phyloP scores from a whole-genome alignment of 371 early-diverging fungal genomes.

The Blastocladiella emersonii region DNA sequence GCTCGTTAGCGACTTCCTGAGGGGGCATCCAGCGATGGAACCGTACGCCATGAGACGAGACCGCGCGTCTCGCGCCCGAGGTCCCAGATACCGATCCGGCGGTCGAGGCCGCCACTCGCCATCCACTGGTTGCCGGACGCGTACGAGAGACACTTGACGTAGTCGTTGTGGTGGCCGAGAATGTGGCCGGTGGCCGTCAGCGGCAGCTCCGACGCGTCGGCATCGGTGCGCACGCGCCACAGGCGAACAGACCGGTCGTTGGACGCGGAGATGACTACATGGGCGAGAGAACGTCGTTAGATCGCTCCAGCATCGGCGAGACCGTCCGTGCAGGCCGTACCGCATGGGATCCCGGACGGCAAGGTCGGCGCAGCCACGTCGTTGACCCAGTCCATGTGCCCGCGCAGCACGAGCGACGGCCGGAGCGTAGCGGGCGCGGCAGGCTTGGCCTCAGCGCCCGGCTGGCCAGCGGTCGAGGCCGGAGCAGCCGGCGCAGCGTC shows the following conservation, averaged over 20 bases:
- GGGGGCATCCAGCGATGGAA: background rate
- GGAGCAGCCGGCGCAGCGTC: constrained; percentile 11
- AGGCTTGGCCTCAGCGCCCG: too few species aligned
- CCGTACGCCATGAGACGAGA: background rate
- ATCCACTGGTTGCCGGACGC: constrained; percentile 57
- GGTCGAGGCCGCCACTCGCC: constrained; percentile 87
- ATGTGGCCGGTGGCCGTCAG: constrained; percentile 22
- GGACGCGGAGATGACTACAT: constrained; percentile 70
- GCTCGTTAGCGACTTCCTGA: too few species aligned
- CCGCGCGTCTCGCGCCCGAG: constrained; percentile 16
- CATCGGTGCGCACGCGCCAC: constrained; percentile 36
- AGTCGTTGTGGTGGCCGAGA: constrained; percentile 71
- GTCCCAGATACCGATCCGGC: constrained; percentile 80
- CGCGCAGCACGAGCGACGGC: constrained; percentile 42
- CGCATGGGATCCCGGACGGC: constrained; percentile 4
- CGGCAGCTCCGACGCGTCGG: constrained; percentile 16
- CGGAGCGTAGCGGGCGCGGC: constrained; percentile 31
- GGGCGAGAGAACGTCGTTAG: background rate
- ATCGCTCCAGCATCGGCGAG: background rate
- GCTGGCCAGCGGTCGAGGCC: too few species aligned
- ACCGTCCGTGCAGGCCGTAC: background rate
- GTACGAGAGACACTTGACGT: constrained; percentile 64
- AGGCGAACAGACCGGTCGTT: constrained; percentile 80
- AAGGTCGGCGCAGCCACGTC: constrained; percentile 41
- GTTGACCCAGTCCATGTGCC: constrained; percentile 94